Evolutionary conservation across 345 rosid genomes (phyloP), one percentile per base, ranked within the genome.

Genomic region (Microthlaspi erraticum): DNA sequence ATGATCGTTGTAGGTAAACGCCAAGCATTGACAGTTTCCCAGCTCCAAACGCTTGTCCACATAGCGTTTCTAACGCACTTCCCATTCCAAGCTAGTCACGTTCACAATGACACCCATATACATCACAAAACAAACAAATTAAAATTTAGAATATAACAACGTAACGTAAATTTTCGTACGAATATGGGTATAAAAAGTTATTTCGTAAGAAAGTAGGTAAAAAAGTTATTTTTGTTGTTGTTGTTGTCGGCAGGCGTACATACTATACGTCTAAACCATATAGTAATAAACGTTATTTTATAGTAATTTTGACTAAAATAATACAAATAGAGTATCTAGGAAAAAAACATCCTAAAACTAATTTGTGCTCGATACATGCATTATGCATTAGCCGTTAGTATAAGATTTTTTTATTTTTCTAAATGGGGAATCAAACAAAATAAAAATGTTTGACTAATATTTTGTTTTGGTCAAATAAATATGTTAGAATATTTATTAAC

Each of bases 21-120:
- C 98, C 98, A 1, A 93, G 79, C 98, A 91, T 93, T 29, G 90
- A 92, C 0, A 87, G 14, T 68, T 87, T 88, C 5, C 94, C 88
- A 0, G 96, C 98, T 32, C 97, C 98, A 62, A 70, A 86, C 14
- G 97, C 98, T 76, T 93, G 98, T 6, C 98, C 98, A 70, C 97
- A 91, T 26, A 91, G 80, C 16, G 98, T 93, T 79, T 93, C 97
- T 7, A 93, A 86, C 29, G 98, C 94, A 57, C 98, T 93, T 66
- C 98, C 98, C 98, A 93, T 93, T 18, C 98, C 98, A 41, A 93
- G 83, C 98, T 93, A 76, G 8, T 70, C n/a, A 4, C 33, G 23
- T 17, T 20, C 33, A 37, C 5, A 61, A 29, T 23, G 3, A 18
- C 19, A 41, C 10, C 43, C 10, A 45, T 37, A 12, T 33, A 19